Conservation (phyloP, 73 alveolate genomes). For the Stentor roeselii region DNA sequence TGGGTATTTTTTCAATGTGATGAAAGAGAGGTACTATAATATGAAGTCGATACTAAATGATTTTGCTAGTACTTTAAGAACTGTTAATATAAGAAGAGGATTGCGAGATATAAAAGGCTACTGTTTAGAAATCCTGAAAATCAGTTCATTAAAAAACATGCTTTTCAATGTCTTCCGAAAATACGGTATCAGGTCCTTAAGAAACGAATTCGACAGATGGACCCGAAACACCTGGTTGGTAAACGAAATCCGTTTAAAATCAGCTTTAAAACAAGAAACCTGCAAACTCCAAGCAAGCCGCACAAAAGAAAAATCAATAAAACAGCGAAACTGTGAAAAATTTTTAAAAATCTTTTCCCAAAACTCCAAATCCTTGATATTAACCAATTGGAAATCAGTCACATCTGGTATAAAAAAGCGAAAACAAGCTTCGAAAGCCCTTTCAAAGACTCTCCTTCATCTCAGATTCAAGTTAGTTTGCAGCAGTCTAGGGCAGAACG, state of each 20-base stretch:
- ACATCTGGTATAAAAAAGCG: not conserved
- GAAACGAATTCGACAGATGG: constrained; percentile 2
- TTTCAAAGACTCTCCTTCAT: not conserved
- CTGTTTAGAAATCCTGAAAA: not conserved
- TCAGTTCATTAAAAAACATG: not conserved
- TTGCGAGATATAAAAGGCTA: not conserved
- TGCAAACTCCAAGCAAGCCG: not conserved
- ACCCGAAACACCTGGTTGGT: not conserved
- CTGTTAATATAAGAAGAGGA: constrained; percentile 1
- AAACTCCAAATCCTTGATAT: not conserved
- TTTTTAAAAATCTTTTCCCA: not conserved
- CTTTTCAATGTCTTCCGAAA: not conserved
- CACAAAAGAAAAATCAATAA: not conserved
- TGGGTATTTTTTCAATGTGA: not conserved
- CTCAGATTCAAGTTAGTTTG: not conserved
- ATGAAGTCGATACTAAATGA: not conserved
- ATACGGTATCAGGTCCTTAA: not conserved
- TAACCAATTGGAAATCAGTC: not conserved
- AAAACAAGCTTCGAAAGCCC: no score
- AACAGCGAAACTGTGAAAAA: not conserved
- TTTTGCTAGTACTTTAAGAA: not conserved
- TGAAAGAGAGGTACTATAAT: not conserved
- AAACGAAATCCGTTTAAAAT: not conserved
- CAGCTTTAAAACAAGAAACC: not conserved
- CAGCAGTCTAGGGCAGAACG: no score